Conservation (phyloP, 2,329 filamentous ascomycete genomes). For the Talaromyces verruculosus region DNA sequence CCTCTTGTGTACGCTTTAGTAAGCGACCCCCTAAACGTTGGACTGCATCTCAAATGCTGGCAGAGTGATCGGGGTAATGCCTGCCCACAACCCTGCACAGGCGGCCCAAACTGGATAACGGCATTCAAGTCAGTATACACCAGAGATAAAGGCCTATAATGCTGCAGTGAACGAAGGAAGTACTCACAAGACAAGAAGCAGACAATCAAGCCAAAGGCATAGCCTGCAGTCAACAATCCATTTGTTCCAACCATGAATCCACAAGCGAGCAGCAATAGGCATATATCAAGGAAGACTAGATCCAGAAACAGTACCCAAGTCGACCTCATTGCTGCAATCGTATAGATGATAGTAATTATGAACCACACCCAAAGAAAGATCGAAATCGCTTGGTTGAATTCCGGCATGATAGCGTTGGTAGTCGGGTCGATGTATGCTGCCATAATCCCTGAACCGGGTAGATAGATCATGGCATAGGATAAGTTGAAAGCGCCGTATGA, state of each 20-base stretch:
- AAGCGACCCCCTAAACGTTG: background rate
- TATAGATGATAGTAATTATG: constrained; percentile 31
- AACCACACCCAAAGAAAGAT: constrained; percentile 34
- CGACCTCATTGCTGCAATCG: constrained; percentile 27
- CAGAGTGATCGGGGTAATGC: background rate
- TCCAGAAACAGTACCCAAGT: constrained; percentile 30
- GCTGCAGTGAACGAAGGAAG: background rate
- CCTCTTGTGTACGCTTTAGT: too few relatives aligned
- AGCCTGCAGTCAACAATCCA: constrained; percentile 25
- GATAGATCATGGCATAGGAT: constrained; percentile 42
- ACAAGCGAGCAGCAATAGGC: constrained; percentile 28
- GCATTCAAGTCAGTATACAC: background rate
- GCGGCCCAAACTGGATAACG: background rate
- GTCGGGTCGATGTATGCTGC: constrained; percentile 38
- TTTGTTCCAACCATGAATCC: constrained; percentile 28
- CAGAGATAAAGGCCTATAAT: background rate
- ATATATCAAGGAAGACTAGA: constrained; percentile 28
- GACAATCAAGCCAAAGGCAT: constrained; percentile 29
- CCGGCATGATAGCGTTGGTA: constrained; percentile 27
- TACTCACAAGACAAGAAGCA: constrained; percentile 29
- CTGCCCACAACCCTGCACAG: background rate
- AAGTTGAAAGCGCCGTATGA: constrained; percentile 45
- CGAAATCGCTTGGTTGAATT: constrained; percentile 30
- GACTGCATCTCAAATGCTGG: background rate
- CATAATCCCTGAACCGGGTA: constrained; percentile 40